Conservation (phyloP, 164 flowering plant species). For the Vitis riparia region DNA sequence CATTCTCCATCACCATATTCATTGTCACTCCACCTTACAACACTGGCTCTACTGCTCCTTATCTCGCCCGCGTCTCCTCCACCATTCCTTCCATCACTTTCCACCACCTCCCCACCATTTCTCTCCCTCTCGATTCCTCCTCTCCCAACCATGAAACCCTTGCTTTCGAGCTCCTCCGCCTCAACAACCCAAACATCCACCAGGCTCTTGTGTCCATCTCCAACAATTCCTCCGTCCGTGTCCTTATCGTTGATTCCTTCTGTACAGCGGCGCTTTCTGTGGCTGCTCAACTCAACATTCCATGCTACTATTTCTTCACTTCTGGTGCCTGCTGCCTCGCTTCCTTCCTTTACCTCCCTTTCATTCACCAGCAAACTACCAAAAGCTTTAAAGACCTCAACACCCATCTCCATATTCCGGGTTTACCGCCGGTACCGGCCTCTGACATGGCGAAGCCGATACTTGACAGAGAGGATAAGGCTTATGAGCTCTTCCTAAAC, state of each 20-base stretch:
- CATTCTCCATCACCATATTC: conserved; percentile 36
- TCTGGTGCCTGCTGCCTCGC: conserved; percentile 28
- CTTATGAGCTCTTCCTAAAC: conserved; percentile 10
- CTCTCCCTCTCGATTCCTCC: conserved; percentile 16
- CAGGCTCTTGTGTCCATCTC: conserved; percentile 32
- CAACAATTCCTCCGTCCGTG: conserved; percentile 13
- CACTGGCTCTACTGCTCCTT: conserved; percentile 33
- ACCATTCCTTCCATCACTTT: conserved; percentile 38
- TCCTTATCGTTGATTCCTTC: conserved; percentile 46
- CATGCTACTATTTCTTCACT: conserved; percentile 40
- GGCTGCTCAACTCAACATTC: conserved; percentile 31
- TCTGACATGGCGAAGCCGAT: conserved; percentile 17
- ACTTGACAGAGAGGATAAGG: conserved; percentile 15
- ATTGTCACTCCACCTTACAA: conserved; percentile 24
- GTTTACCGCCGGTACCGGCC: conserved; percentile 13
- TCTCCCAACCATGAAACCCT: conserved; percentile 15
- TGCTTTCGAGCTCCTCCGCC: conserved; percentile 24
- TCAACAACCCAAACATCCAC: conserved; percentile 31
- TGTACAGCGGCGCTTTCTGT: conserved; percentile 23
- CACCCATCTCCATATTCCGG: conserved; percentile 11
- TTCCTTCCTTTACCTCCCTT: conserved; percentile 27
- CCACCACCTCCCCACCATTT: conserved; percentile 32
- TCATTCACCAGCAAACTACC: conserved; percentile 16
- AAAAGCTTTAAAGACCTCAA: conserved; percentile 16
- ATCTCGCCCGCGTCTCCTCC: conserved; percentile 35